Base-by-base conservation (phyloP, 192 early-diverging fungal species). In the Coemansia sp. region DNA sequence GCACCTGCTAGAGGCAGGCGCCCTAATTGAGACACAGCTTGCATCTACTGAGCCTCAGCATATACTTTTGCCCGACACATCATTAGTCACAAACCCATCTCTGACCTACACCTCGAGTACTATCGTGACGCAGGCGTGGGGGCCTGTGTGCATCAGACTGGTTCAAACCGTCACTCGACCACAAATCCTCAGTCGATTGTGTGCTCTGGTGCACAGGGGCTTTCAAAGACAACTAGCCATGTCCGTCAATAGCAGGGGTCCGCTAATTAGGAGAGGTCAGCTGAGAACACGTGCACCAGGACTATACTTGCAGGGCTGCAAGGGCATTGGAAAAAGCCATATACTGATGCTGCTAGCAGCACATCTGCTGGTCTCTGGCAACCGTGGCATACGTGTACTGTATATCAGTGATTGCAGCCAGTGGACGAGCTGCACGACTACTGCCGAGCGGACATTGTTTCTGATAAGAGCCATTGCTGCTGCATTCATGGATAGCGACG, bases 241-340 rank as follows among this genome's bases (percentile, higher is more conserved):
- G 25, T 8, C 45, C 3, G 24, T n/a, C 8, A 13, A 15, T n/a
- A 30, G 15, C 24, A 44, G 20, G 13, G 42, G 36, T 17, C 4
- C 33, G 45, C 28, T n/a, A 3, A n/a, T 46, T 15, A n/a, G n/a
- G n/a, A n/a, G n/a, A n/a, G n/a, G n/a, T n/a, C n/a, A n/a, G n/a
- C n/a, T n/a, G n/a, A n/a, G n/a, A n/a, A n/a, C n/a, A n/a, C n/a
- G n/a, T n/a, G 26, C 45, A 9, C 29, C 28, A 4, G 47, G 47
- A n/a, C 32, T 49, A 23, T 36, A 48, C 18, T 20, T 64, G 14
- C 61, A 50, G 10, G 61, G 61, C 13, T 56, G 61, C 42, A 64
- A 55, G 29, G 61, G 61, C 14, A 54, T 64, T 24, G 61, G 61
- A 17, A 64, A 64, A 24, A 64, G 61, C 48, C 56, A 46, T 22